Percentiles rank a stretch among this genome's conserved stretches.
Evolutionary conservation across 1,139 yeast genomes (phyloP).

Genomic region (Kodamaea plutei): DNA sequence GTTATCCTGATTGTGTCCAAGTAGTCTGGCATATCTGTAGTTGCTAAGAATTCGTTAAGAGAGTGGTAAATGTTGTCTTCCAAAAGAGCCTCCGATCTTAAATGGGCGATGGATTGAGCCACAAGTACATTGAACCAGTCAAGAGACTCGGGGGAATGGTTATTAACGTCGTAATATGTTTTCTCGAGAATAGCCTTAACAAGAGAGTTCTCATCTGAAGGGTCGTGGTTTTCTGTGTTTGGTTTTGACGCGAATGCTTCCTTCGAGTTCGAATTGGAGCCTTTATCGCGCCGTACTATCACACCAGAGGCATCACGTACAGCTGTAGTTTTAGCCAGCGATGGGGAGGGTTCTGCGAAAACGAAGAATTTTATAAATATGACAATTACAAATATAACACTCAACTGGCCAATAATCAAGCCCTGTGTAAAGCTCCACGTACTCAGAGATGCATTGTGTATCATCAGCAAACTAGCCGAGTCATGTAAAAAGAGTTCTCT

Average conservation of each 20-base stretch:
- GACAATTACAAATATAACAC: constrained; percentile 71
- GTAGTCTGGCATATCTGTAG: constrained; percentile 67
- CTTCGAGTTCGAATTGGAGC: constrained; percentile 3
- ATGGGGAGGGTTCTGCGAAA: constrained; percentile 64
- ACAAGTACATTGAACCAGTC: constrained; percentile 96
- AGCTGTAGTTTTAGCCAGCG: constrained; percentile 27
- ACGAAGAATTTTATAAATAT: constrained; percentile 83
- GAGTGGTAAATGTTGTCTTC: constrained; percentile 83
- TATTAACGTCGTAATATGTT: constrained; percentile 85
- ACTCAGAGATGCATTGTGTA: constrained; percentile 8
- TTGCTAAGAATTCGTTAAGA: constrained; percentile 51
- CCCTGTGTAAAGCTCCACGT: constrained; percentile 76
- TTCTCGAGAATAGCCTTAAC: constrained; percentile 63
- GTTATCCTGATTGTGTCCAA: constrained; percentile 75
- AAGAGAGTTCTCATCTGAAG: constrained; percentile 4
- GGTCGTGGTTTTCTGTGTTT: too few species aligned
- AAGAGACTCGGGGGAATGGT: constrained; percentile 82
- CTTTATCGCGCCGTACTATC: constrained; percentile 32
- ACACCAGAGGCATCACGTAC: constrained; percentile 30
- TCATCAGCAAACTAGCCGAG: constrained; percentile 4
- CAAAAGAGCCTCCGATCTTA: constrained; percentile 78
- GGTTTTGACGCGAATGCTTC: too few species aligned
- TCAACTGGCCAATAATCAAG: constrained; percentile 74
- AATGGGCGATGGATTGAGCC: constrained; percentile 85
- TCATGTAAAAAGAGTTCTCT: constrained; percentile 22